A percentile compares a stretch with the other conserved stretches of the same genome.
These are phyloP conservation scores for Podila clonocystis DNA, from an alignment of 192 early-diverging fungal species.

Conservation along the genomic window DNA sequence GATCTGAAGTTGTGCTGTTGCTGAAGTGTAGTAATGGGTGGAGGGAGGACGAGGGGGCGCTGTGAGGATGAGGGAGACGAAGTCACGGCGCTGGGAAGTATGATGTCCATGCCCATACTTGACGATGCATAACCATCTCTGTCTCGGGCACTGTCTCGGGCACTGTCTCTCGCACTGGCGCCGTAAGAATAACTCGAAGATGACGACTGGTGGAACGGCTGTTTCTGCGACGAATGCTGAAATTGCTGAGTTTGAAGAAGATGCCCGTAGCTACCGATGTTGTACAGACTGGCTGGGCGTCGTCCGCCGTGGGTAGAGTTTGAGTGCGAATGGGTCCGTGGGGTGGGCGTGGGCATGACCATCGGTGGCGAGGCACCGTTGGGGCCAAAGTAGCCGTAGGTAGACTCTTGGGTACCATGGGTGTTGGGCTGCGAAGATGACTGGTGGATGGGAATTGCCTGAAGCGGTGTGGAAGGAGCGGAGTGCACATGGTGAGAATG, in stretches of 20 bases:
- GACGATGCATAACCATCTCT: not conserved
- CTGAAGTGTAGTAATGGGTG: slow-evolving; percentile 23
- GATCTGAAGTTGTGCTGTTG: not conserved
- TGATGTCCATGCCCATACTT: slow-evolving; percentile 4
- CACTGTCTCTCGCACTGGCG: not conserved
- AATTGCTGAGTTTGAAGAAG: slow-evolving; percentile 32
- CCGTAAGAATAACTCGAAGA: not conserved
- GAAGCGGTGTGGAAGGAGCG: slow-evolving; percentile 38
- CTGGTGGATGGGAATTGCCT: slow-evolving; percentile 14
- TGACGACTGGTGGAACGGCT: not conserved
- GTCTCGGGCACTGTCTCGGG: not conserved
- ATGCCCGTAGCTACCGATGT: slow-evolving; percentile 34
- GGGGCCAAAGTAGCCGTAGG: slow-evolving; percentile 33
- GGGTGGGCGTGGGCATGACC: slow-evolving; percentile 37
- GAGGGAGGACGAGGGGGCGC: slow-evolving; percentile 25
- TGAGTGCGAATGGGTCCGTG: slow-evolving; percentile 17
- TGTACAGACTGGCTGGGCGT: slow-evolving; percentile 37
- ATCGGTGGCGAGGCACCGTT: slow-evolving; percentile 41
- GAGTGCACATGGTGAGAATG: slow-evolving; percentile 35
- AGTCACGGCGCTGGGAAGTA: not conserved
- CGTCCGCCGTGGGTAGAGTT: slow-evolving; percentile 13
- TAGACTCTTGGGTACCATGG: not conserved
- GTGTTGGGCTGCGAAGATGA: not conserved
- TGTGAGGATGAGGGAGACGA: not conserved
- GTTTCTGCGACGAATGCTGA: slow-evolving; percentile 18